Conservation (phyloP, 495 filamentous ascomycete species). For the Hapsidospora chrysogenum region DNA sequence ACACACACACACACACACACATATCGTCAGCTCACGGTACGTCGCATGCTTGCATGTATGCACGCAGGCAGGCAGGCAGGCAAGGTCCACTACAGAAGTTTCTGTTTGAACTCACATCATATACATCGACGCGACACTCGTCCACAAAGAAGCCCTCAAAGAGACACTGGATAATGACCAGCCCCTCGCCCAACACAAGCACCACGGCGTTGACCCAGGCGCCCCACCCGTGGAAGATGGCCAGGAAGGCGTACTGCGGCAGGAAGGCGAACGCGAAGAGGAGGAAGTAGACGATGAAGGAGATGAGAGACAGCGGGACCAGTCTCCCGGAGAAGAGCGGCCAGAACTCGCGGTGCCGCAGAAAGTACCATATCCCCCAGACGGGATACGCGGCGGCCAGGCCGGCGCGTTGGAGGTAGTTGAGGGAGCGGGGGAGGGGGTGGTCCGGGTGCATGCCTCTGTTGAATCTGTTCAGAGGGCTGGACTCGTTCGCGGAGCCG, state of each 20-base stretch:
- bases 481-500: too few species aligned
- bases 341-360: slow-evolving; percentile 43
- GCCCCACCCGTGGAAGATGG: slow-evolving; percentile 64
- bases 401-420: slow-evolving; percentile 14
- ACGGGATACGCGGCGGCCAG: slow-evolving; percentile 17
- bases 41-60: too few species aligned
- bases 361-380: slow-evolving; percentile 64
- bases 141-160: slow-evolving; percentile 71
- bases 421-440: too few species aligned
- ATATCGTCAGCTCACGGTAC: too few species aligned
- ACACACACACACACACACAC: too few species aligned
- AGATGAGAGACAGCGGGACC: slow-evolving; percentile 53
- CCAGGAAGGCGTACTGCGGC: slow-evolving; percentile 65
- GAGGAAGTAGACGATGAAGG: slow-evolving; percentile 49
- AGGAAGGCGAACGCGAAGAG: slow-evolving; percentile 82
- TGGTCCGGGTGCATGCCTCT: too few species aligned
- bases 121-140: slow-evolving; percentile 75
- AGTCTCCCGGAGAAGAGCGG: slow-evolving; percentile 55
- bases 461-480: too few species aligned
- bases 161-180: slow-evolving; percentile 60
- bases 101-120: slow-evolving; percentile 64
- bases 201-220: slow-evolving; percentile 60
- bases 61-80: too few species aligned
- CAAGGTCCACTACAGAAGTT: too few species aligned
- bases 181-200: slow-evolving; percentile 67